These are phyloP conservation scores for Aspergillus flavus DNA, from an alignment of 2,329 filamentous ascomycete genomes.

Conservation along the genomic window DNA sequence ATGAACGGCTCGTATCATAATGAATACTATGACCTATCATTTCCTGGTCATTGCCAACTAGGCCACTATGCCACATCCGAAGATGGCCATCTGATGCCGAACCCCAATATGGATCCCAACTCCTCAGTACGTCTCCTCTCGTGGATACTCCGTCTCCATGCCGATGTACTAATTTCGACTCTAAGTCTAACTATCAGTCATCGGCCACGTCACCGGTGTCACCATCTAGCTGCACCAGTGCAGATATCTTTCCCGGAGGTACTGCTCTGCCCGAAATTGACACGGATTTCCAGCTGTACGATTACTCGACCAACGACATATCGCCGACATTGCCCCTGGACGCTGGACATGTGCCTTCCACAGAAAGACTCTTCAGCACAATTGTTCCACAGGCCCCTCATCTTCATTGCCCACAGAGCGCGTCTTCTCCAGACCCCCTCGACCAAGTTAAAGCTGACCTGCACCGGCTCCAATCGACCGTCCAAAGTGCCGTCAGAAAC, in stretches of 20 bases:
- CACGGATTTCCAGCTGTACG: neutral
- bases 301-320: neutral
- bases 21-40: neutral
- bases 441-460: neutral
- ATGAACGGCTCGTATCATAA: neutral
- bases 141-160: neutral
- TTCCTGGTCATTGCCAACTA: neutral
- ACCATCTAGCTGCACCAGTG: neutral
- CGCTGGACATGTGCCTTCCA: neutral
- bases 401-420: neutral
- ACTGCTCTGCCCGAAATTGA: neutral
- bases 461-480: neutral
- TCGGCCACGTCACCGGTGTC: slow-evolving; percentile 5
- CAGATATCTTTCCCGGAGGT: neutral
- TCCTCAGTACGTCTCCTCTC: neutral
- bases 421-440: neutral
- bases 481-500: neutral
- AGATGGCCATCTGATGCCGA: slow-evolving; percentile 5
- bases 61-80: neutral
- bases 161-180: neutral
- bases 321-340: neutral
- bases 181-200: slow-evolving; percentile 1
- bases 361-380: neutral
- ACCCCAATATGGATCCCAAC: neutral
- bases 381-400: neutral